A percentile compares a stretch with the other conserved stretches of the same genome.
phyloP scores from a whole-genome alignment of 352 stramenopile genomes.

The Halophytophthora polymorphica region DNA sequence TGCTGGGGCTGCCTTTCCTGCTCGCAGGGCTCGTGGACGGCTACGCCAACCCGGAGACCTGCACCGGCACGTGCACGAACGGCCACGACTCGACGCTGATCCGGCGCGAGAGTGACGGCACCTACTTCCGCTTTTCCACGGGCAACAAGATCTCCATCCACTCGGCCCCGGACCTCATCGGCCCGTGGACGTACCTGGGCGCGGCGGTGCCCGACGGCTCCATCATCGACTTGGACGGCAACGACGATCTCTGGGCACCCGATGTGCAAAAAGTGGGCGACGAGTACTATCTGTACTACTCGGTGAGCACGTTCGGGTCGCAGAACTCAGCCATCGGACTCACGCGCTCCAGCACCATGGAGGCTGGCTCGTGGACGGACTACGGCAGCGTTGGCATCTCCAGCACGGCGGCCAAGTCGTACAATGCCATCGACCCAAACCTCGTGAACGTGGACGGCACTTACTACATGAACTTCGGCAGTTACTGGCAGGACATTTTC shows the following conservation, averaged over 20 bases:
- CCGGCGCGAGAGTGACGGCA: slow-evolving; percentile 21
- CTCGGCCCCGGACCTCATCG: slow-evolving; percentile 22
- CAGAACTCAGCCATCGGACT: slow-evolving; percentile 45
- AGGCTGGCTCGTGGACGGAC: slow-evolving; percentile 39
- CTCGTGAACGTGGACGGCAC: slow-evolving; percentile 20
- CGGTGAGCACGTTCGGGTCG: slow-evolving; percentile 41
- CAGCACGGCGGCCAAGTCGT: slow-evolving; percentile 26
- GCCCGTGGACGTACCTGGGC: slow-evolving; percentile 28
- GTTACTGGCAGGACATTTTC: slow-evolving; percentile 34
- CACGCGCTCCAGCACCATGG: slow-evolving; percentile 33
- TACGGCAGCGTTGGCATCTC: slow-evolving; percentile 26
- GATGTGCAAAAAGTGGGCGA: slow-evolving; percentile 42
- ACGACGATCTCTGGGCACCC: slow-evolving; percentile 28
- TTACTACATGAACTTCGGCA: slow-evolving; percentile 41
- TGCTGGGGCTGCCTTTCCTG: slow-evolving; percentile 2
- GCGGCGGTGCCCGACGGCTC: slow-evolving; percentile 25
- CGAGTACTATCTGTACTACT: slow-evolving; percentile 59
- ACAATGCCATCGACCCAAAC: no score
- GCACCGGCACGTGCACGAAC: slow-evolving; percentile 14
- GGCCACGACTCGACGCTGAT: slow-evolving; percentile 29
- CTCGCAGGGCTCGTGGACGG: slow-evolving; percentile 1
- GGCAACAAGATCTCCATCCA: slow-evolving; percentile 29
- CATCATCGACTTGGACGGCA: slow-evolving; percentile 24
- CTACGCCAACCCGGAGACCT: slow-evolving; percentile 6
- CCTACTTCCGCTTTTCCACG: slow-evolving; percentile 35